Evolutionary conservation across 208 protist species (phyloP), one percentile per base, ranked within the genome.

Genomic region (Trypanosoma lewisi): DNA sequence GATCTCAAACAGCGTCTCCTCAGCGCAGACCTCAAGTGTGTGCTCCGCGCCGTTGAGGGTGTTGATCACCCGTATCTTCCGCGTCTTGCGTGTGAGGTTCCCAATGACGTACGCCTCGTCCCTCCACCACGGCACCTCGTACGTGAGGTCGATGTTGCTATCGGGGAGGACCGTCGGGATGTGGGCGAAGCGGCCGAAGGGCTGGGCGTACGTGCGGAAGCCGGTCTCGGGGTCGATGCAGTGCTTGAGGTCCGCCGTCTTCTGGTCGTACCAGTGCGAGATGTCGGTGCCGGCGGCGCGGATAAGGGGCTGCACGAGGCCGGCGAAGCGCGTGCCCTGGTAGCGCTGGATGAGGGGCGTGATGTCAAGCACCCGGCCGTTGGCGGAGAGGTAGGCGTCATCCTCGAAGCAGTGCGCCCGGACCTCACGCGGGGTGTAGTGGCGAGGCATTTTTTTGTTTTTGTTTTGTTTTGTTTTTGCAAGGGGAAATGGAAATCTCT

Each of bases 1-100:
- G 52, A 98, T 96, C 42, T 98, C 88, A n/a, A 68, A 52, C 2
- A 98, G 65, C 14, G 91, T 96, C 59, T 98, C 91, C 77, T 98
- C 92, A 8, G 79, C 69, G 55, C 93, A 98, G 28, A 98, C 94
- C 78, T 98, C 91, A 8, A 98, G 76, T 31, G 73, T 92, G 36
- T 84, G 74, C 63, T 98, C 95, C 42, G 96, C 70, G 8, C 76
- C 61, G 37, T 75, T 97, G 28, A 98, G 83, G 0, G 87, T 96
- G 67, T 98, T 98, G 45, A 97, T 74, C 39, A 98, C 83, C 33
- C 91, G 83, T 8, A 98, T 89, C 53, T 87, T 83, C 7, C 95
- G 80, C 33, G 91, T 90, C 69, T 95, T 92, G 44, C 76, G 79
- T 0, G 93, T 97, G 57, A 98, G 71, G 39, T 80, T 44, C 2